phyloP scores from a whole-genome alignment of 2,329 filamentous ascomycete genomes.

The Geosmithia morbida region DNA sequence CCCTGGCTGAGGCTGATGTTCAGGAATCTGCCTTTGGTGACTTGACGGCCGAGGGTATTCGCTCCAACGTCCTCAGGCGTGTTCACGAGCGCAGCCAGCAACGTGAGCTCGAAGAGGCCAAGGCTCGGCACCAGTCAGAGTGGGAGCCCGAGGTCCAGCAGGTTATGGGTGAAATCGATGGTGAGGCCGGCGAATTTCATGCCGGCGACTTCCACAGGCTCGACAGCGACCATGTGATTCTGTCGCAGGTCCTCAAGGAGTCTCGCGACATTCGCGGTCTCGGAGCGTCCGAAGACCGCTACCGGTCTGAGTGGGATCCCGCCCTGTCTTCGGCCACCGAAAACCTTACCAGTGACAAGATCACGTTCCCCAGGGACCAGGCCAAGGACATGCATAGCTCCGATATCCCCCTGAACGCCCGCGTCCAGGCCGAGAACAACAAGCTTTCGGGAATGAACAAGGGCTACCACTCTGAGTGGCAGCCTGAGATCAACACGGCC shows the following conservation, averaged over 20 bases:
- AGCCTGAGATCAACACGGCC: background rate
- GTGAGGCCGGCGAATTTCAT: background rate
- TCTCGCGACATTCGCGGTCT: background rate
- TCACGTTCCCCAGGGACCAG: background rate
- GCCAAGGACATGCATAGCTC: background rate
- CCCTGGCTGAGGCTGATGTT: constrained; percentile 6
- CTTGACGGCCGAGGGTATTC: constrained; percentile 15
- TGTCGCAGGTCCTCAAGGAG: background rate
- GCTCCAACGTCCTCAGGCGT: constrained; percentile 14
- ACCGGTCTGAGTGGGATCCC: background rate
- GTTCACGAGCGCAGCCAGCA: constrained; percentile 8
- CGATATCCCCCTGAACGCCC: background rate
- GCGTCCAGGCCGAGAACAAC: background rate
- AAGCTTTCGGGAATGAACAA: background rate
- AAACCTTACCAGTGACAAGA: background rate
- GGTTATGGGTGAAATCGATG: background rate
- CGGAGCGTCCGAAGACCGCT: background rate
- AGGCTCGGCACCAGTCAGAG: background rate
- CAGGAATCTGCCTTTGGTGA: constrained; percentile 6
- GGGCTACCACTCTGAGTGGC: background rate
- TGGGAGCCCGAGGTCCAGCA: background rate
- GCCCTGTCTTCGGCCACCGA: background rate
- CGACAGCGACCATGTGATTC: background rate
- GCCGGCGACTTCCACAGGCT: background rate
- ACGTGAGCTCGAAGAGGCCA: constrained; percentile 4